phyloP scores from a whole-genome alignment of 108 stramenopile genomes.

The Skeletonema marinoi region DNA sequence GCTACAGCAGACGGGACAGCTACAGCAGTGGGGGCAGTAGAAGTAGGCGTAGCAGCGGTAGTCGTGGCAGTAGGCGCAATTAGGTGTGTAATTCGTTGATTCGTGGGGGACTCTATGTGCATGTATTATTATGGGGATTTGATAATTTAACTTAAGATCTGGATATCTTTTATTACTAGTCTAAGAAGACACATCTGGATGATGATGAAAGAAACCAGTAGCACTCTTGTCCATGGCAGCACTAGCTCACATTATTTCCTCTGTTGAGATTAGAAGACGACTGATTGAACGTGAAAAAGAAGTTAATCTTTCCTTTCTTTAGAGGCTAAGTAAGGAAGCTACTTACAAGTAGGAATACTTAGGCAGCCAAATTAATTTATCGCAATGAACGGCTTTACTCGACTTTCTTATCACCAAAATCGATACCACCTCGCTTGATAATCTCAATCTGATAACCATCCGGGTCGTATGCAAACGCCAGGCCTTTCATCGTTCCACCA shows the following conservation, averaged over 20 bases:
- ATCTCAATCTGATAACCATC: conserved; percentile 89
- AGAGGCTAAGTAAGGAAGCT: too few species aligned
- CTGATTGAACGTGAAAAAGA: too few species aligned
- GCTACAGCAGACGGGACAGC: neutral
- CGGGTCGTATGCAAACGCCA: conserved; percentile 86
- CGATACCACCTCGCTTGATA: conserved; percentile 78
- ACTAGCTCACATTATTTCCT: too few species aligned
- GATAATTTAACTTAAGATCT: neutral
- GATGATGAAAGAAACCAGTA: too few species aligned
- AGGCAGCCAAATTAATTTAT: neutral
- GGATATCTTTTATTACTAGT: too few species aligned
- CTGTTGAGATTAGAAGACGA: too few species aligned
- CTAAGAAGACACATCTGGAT: too few species aligned
- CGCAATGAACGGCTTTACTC: neutral
- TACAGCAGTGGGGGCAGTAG: neutral
- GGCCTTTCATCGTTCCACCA: conserved; percentile 89
- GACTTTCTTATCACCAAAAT: conserved; percentile 72
- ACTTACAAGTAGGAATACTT: too few species aligned
- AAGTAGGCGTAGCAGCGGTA: neutral
- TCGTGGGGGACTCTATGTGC: neutral
- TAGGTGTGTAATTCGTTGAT: neutral
- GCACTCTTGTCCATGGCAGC: too few species aligned
- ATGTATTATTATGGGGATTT: neutral
- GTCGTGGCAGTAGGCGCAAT: neutral
- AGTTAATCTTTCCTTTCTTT: too few species aligned